Percentiles rank a stretch among this genome's conserved stretches.
Evolutionary conservation across 805 yeast species (phyloP).

Genomic region (Candida tibetensis): DNA sequence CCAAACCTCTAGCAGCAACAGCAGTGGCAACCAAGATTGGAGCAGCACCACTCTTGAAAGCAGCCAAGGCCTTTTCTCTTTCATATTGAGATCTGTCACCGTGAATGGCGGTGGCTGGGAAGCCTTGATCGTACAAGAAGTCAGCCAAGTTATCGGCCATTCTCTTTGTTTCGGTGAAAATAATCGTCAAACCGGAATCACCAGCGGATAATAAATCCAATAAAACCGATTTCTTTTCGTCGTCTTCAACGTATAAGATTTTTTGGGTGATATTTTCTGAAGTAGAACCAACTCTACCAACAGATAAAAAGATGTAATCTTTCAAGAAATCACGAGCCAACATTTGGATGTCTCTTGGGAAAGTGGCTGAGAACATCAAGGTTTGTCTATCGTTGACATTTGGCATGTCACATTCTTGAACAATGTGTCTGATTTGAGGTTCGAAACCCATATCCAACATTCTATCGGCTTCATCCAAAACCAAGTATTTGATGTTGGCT

Average conservation of each 20-base stretch:
- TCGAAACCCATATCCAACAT: conserved; percentile 99
- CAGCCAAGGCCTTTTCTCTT: conserved; percentile 95
- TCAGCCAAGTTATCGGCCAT: conserved; percentile 96
- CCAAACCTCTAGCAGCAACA: conserved; percentile 99
- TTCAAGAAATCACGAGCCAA: conserved; percentile 96
- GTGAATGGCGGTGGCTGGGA: conserved; percentile 98
- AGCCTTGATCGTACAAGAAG: conserved; percentile 80
- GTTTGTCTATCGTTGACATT: conserved; percentile 89
- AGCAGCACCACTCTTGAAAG: conserved; percentile 88
- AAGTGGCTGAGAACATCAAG: conserved; percentile 97
- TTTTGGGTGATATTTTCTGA: conserved; percentile 97
- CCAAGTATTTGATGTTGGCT: conserved; percentile 86
- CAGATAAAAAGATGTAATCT: conserved; percentile 92
- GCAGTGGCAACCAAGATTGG: conserved; percentile 98
- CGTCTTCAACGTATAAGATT: conserved; percentile 87
- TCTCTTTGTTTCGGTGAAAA: conserved; percentile 97
- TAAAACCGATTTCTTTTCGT: conserved; percentile 85
- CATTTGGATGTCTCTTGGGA: conserved; percentile 96
- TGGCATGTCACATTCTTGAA: conserved; percentile 98
- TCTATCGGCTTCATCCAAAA: conserved; percentile 98
- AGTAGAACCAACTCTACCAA: conserved; percentile 99
- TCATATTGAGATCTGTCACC: conserved; percentile 98
- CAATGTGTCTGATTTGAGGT: conserved; percentile 98
- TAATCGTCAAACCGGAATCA: conserved; percentile 82
- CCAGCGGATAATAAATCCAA: conserved; percentile 79